Conservation (phyloP, 2,329 filamentous ascomycete genomes). For the Sarocladium brachiariae region DNA sequence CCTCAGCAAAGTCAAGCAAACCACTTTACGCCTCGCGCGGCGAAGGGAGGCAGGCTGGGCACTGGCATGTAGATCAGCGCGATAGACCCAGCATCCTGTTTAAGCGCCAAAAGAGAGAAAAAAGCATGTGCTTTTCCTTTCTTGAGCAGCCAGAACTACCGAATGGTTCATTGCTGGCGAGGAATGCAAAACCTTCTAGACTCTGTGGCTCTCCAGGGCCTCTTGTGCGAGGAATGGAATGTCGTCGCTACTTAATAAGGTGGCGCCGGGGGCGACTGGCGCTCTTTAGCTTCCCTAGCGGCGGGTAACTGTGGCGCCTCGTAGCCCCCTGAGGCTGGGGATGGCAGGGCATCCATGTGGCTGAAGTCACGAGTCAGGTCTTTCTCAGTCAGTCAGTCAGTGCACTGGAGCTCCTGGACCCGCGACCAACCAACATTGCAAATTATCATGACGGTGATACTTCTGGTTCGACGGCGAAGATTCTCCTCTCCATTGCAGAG, state of each 20-base stretch:
- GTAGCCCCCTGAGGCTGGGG: background rate
- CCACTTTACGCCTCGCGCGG: constrained; percentile 3
- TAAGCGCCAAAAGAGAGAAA: background rate
- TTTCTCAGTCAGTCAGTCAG: no score
- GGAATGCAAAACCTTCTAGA: background rate
- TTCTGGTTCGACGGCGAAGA: no score
- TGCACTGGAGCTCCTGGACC: no score
- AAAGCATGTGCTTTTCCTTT: no score
- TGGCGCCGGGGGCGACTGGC: background rate
- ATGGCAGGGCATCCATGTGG: background rate
- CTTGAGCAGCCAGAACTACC: no score
- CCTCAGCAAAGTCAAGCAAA: background rate
- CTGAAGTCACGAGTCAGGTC: background rate
- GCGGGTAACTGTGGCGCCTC: constrained; percentile 5
- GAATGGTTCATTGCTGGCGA: background rate
- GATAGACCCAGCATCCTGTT: no score
- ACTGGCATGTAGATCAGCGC: background rate
- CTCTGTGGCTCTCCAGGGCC: background rate
- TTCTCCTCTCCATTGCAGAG: no score
- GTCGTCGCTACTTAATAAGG: background rate
- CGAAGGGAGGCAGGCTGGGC: background rate
- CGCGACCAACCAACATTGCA: no score
- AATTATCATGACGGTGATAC: no score
- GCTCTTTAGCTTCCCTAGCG: background rate
- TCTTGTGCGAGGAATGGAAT: constrained; percentile 3